These are phyloP conservation scores for Aspergillus campestris DNA, from an alignment of 495 filamentous ascomycete genomes.

Conservation along the genomic window DNA sequence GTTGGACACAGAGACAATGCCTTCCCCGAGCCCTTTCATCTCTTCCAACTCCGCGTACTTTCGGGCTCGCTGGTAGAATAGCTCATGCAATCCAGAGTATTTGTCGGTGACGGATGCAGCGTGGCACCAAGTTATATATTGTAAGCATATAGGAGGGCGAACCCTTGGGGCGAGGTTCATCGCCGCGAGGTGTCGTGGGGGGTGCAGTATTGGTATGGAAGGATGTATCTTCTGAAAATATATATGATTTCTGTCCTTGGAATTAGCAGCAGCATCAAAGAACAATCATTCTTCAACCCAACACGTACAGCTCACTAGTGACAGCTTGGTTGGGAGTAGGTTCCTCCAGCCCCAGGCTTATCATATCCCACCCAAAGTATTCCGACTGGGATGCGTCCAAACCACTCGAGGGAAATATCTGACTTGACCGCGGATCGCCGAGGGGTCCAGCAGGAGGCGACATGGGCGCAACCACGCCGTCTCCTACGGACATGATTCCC, in stretches of 20 bases:
- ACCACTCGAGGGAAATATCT: constrained; percentile 12
- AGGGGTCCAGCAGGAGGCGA: constrained; percentile 16
- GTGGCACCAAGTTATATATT: constrained; percentile 90
- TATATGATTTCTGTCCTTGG: constrained; percentile 52
- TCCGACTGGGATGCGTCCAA: constrained; percentile 22
- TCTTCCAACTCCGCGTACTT: constrained; percentile 88
- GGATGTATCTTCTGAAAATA: constrained; percentile 90
- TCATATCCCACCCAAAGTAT: constrained; percentile 78
- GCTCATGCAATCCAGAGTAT: constrained; percentile 62
- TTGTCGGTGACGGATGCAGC: constrained; percentile 78
- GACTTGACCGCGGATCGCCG: constrained; percentile 16
- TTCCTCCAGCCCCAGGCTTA: constrained; percentile 86
- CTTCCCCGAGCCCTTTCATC: constrained; percentile 87
- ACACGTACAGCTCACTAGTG: constrained; percentile 77
- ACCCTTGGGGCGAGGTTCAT: constrained; percentile 79
- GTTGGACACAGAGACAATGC: constrained; percentile 70
- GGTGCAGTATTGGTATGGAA: constrained; percentile 80
- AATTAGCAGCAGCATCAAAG: constrained; percentile 6
- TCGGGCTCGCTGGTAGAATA: constrained; percentile 80
- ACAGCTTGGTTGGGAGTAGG: constrained; percentile 80
- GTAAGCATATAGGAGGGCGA: constrained; percentile 78
- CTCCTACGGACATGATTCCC: constrained; percentile 18
- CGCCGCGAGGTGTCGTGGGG: constrained; percentile 71
- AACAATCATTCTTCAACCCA: background rate
- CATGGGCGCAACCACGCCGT: constrained; percentile 15